Evolutionary conservation across 2,329 filamentous ascomycete genomes (phyloP).

Genomic region (Sporothrix pallida): DNA sequence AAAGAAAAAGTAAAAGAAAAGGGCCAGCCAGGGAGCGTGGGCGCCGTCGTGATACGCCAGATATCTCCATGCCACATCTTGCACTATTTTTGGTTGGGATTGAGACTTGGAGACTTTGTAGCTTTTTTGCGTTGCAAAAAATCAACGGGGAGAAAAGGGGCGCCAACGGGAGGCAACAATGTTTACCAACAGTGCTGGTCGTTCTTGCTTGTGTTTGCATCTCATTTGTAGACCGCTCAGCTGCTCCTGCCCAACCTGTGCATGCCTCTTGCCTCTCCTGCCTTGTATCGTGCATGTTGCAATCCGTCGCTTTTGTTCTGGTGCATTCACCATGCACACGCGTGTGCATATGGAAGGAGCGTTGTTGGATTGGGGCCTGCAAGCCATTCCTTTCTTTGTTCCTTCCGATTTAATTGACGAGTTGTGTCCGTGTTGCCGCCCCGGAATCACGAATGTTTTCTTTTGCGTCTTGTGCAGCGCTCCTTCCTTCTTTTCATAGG

Average conservation of each 20-base stretch:
- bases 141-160: not conserved
- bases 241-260: not conserved
- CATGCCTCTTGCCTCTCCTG: conserved; percentile 19
- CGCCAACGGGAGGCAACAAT: not conserved
- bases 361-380: not conserved
- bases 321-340: conserved; percentile 20
- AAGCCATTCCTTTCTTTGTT: conserved; percentile 8
- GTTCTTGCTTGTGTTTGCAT: not conserved
- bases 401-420: not conserved
- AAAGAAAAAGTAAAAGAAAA: conserved; percentile 5
- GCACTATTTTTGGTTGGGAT: not conserved
- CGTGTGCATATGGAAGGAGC: conserved; percentile 17
- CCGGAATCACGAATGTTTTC: not conserved
- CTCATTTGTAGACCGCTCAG: not conserved
- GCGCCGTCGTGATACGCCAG: conserved; percentile 8
- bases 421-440: too few species aligned
- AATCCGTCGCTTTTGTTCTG: conserved; percentile 10
- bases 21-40: not conserved
- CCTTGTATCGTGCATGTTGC: not conserved
- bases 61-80: not conserved
- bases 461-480: not conserved
- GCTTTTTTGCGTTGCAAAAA: not conserved
- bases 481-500: conserved; percentile 11
- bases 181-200: not conserved
- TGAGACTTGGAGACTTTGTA: not conserved